Evolutionary conservation across 2,329 filamentous ascomycete species (phyloP), one percentile per base, ranked within the genome.

Genomic region (Colletotrichum tabaci): DNA sequence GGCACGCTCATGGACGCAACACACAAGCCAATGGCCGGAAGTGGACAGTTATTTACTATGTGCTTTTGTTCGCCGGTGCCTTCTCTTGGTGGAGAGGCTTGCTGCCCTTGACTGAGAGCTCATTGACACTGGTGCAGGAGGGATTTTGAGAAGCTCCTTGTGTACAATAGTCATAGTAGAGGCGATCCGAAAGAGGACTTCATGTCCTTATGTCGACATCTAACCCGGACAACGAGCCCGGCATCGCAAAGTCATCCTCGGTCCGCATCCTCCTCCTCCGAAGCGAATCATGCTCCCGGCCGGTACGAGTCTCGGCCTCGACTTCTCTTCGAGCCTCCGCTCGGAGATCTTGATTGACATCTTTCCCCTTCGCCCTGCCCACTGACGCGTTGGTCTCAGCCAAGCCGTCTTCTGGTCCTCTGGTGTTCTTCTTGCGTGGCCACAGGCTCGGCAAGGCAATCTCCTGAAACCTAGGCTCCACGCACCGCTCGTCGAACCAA

Each of bases 401-500:
- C 40, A 87, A 80, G 4, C 82, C 81, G 26, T 92, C 90, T 23
- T 92, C 91, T 1, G 92, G 92, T 5, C 93, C 93, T 35, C 94
- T 85, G 0, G 94, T 95, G 76, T 95, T 97, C 84, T 91, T 92
- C 84, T 95, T 96, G 57, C 93, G 85, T 1, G 94, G 94, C 94
- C 94, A 97, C 71, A 96, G 79, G 75, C 90, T 94, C 0, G 94
- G 94, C 10, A 97, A 85, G 0, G 93, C 92, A 74, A 96, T 96
- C 79, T 96, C 93, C 79, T 96, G 94, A 80, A 96, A 96, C 35
- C 93, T 89, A 2, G 94, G 94, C 82, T 96, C 94, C 8, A 97
- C 94, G 73, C 91, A 93, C 57, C 94, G 90, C 78, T 96, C 94
- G 80, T 96, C 94, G 80, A 97, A 96, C 94, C 94, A 97, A 66